Percentiles rank a stretch among this genome's conserved stretches.
These are phyloP conservation scores for Acacia melanoxylon DNA, from an alignment of 306 rosid species.

Conservation along the genomic window DNA sequence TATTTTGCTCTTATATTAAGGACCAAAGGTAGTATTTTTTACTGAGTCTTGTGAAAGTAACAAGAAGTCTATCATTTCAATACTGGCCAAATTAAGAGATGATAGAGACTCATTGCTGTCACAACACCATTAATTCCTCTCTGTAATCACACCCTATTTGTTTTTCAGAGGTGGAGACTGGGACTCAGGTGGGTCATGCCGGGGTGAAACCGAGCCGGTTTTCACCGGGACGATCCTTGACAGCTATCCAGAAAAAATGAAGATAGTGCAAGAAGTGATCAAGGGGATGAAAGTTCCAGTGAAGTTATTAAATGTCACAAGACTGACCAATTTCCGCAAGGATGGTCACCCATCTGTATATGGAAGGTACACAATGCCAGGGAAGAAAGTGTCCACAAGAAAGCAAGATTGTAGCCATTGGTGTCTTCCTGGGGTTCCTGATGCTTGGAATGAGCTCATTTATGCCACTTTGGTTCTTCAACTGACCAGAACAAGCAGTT, in stretches of 20 bases:
- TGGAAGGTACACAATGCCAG: conserved; percentile 42
- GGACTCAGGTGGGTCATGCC: conserved; percentile 97
- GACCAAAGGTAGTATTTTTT: background rate
- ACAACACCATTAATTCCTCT: background rate
- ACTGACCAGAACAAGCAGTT: conserved; percentile 41
- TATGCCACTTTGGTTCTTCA: conserved; percentile 64
- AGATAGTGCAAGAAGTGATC: conserved; percentile 79
- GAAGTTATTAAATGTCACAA: conserved; percentile 76
- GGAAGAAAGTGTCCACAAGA: conserved; percentile 58
- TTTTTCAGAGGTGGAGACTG: conserved; percentile 89
- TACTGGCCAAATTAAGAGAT: background rate
- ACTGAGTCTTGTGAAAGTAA: conserved; percentile 12
- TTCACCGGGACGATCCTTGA: conserved; percentile 66
- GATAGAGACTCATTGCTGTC: background rate
- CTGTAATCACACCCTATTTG: background rate
- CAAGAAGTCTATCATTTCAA: background rate
- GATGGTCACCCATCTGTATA: conserved; percentile 91
- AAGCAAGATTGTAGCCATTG: conserved; percentile 93
- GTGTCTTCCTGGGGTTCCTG: conserved; percentile 98
- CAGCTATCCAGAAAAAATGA: conserved; percentile 88
- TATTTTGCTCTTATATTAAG: too few species aligned
- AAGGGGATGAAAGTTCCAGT: conserved; percentile 73
- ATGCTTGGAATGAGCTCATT: conserved; percentile 89
- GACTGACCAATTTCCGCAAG: conserved; percentile 87
- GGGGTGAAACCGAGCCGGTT: conserved; percentile 82